A percentile compares a stretch with the other conserved stretches of the same genome.
Conservation (phyloP, 352 stramenopile species). For the Phytophthora quininea region DNA sequence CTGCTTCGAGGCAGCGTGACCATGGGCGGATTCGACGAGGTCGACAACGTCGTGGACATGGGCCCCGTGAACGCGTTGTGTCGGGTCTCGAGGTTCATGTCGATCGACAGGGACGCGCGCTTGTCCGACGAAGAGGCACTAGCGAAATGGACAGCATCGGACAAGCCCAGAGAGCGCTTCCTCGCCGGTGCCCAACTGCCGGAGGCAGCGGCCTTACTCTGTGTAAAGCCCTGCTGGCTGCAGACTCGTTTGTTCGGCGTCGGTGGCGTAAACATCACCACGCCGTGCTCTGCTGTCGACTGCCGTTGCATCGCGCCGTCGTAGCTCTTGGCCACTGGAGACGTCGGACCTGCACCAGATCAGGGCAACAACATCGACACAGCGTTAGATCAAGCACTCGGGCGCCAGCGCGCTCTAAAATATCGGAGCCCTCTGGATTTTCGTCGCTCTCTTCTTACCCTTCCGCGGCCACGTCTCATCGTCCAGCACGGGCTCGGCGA, state of each 20-base stretch:
- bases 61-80: constrained; percentile 14
- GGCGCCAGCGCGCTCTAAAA: constrained; percentile 9
- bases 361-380: constrained; percentile 19
- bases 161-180: constrained; percentile 34
- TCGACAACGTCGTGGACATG: constrained; percentile 30
- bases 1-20: constrained; percentile 18
- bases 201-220: constrained; percentile 32
- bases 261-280: constrained; percentile 37
- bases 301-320: constrained; percentile 23
- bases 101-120: constrained; percentile 31
- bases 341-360: constrained; percentile 32
- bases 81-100: constrained; percentile 38
- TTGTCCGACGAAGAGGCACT: constrained; percentile 35
- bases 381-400: constrained; percentile 21
- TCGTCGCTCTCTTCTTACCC: constrained; percentile 30
- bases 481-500: constrained; percentile 36
- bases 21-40: constrained; percentile 21
- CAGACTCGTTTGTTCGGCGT: constrained; percentile 47
- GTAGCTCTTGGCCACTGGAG: constrained; percentile 28
- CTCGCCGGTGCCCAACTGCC: constrained; percentile 28
- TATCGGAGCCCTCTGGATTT: constrained; percentile 19
- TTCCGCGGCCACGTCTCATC: constrained; percentile 25
- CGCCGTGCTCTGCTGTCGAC: constrained; percentile 14
- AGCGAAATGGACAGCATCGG: constrained; percentile 30
- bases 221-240: constrained; percentile 37